Evolutionary conservation across 371 early-diverging fungal genomes (phyloP).

Genomic region (Nematocida sp.): DNA sequence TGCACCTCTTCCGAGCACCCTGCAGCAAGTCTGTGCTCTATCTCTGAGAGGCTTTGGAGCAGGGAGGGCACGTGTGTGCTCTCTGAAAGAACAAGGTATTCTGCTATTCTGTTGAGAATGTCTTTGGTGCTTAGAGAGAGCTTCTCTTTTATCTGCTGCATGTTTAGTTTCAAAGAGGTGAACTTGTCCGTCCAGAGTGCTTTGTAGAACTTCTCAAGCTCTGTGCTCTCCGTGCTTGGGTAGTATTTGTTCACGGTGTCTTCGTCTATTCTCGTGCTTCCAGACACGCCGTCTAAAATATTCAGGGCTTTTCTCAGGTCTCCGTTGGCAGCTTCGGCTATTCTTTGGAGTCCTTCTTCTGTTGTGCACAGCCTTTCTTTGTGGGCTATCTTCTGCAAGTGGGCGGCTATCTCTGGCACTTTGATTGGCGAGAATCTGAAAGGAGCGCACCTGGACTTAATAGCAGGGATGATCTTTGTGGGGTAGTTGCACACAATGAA

Average conservation of each 20-base stretch:
- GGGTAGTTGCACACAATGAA: constrained; percentile 95
- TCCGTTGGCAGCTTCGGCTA: constrained; percentile 74
- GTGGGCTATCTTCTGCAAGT: constrained; percentile 71
- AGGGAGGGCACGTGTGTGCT: constrained; percentile 49
- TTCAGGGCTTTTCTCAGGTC: constrained; percentile 93
- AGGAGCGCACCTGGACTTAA: constrained; percentile 90
- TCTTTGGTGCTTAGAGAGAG: constrained; percentile 35
- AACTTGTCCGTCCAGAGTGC: constrained; percentile 28
- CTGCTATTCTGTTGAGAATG: constrained; percentile 43
- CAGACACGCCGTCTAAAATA: constrained; percentile 62
- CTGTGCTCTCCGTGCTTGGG: constrained; percentile 15
- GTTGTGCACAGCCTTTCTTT: constrained; percentile 71
- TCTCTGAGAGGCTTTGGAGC: constrained; percentile 53
- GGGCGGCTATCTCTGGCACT: constrained; percentile 69
- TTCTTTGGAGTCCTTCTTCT: constrained; percentile 71
- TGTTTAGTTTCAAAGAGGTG: not conserved
- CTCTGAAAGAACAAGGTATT: constrained; percentile 36
- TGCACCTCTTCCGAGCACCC: constrained; percentile 64
- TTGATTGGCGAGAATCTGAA: constrained; percentile 87
- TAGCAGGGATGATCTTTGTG: constrained; percentile 89
- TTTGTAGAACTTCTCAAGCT: constrained; percentile 42
- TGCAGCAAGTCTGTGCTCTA: constrained; percentile 53
- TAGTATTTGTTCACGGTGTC: constrained; percentile 48
- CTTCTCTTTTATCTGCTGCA: constrained; percentile 10
- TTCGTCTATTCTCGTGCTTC: constrained; percentile 8